phyloP scores from a whole-genome alignment of 805 yeast genomes.

The Cyberlindnera maritima region DNA sequence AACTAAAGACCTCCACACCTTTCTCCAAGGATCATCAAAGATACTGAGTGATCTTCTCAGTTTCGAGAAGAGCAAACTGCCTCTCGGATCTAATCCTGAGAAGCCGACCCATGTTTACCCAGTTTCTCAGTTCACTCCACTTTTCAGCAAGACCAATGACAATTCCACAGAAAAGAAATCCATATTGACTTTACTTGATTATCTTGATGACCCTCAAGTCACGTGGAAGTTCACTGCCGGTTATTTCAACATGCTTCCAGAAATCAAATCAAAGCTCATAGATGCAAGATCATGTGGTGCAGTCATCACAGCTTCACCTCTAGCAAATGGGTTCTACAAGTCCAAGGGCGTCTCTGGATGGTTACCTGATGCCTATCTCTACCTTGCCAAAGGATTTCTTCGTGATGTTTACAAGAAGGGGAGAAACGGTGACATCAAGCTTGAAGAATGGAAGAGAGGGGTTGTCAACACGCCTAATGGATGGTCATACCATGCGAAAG shows the following conservation, averaged over 20 bases:
- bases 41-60: constrained; percentile 58
- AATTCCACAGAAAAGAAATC: constrained; percentile 82
- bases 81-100: constrained; percentile 11
- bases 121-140: constrained; percentile 85
- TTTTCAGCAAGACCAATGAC: constrained; percentile 57
- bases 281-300: constrained; percentile 57
- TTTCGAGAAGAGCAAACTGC: constrained; percentile 30
- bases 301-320: constrained; percentile 88
- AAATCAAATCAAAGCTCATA: constrained; percentile 57
- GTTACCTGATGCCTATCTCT: constrained; percentile 83
- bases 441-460: constrained; percentile 88
- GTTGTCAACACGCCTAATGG: constrained; percentile 77
- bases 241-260: constrained; percentile 86
- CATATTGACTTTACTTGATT: constrained; percentile 57
- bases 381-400: constrained; percentile 69
- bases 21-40: constrained; percentile 53
- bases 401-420: constrained; percentile 43
- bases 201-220: constrained; percentile 49
- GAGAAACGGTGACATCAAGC: constrained; percentile 44
- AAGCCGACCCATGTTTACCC: constrained; percentile 78
- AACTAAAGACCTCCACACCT: constrained; percentile 45
- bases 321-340: constrained; percentile 89
- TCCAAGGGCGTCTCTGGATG: constrained; percentile 78
- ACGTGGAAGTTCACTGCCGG: constrained; percentile 94
- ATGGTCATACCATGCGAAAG: constrained; percentile 98